Conservation (phyloP, 2,329 filamentous ascomycete genomes). For the Leptographium radiaticola region DNA sequence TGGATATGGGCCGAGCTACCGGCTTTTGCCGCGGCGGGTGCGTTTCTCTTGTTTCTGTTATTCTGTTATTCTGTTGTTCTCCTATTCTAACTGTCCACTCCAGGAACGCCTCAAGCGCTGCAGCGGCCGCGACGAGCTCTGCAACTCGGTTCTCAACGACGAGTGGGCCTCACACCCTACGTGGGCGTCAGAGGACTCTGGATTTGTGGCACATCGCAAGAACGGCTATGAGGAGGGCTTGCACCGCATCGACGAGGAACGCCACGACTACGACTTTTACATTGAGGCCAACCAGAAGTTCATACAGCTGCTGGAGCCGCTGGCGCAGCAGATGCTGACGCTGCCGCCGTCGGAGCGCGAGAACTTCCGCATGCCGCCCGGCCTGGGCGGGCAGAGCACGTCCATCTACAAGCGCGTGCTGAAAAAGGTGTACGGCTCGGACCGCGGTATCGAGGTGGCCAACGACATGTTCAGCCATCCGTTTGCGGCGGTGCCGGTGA, state of each 20-base stretch:
- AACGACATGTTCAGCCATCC: conserved; percentile 76
- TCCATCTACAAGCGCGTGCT: conserved; percentile 95
- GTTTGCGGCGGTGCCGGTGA: conserved; percentile 75
- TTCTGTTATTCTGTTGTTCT: neutral
- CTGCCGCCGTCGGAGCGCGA: conserved; percentile 62
- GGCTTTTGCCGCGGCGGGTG: conserved; percentile 71
- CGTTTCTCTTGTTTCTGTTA: conserved; percentile 13
- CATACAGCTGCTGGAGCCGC: conserved; percentile 88
- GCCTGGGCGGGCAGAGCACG: conserved; percentile 83
- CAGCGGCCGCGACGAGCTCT: conserved; percentile 89
- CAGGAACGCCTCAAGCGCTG: conserved; percentile 81
- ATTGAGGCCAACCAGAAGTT: conserved; percentile 92
- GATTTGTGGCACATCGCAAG: conserved; percentile 95
- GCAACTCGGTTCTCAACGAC: conserved; percentile 85
- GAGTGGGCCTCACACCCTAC: conserved; percentile 98
- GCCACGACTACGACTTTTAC: conserved; percentile 97
- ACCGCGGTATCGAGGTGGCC: conserved; percentile 74
- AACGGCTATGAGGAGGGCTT: conserved; percentile 90
- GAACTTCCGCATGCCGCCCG: conserved; percentile 65
- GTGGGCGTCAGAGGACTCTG: conserved; percentile 96
- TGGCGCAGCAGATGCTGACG: conserved; percentile 77
- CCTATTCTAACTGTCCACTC: neutral
- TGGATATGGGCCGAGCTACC: conserved; percentile 90
- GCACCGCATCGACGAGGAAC: conserved; percentile 93
- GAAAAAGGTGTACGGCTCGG: conserved; percentile 89